Conservation (phyloP, 805 yeast species). For the Torulaspora quercuum region DNA sequence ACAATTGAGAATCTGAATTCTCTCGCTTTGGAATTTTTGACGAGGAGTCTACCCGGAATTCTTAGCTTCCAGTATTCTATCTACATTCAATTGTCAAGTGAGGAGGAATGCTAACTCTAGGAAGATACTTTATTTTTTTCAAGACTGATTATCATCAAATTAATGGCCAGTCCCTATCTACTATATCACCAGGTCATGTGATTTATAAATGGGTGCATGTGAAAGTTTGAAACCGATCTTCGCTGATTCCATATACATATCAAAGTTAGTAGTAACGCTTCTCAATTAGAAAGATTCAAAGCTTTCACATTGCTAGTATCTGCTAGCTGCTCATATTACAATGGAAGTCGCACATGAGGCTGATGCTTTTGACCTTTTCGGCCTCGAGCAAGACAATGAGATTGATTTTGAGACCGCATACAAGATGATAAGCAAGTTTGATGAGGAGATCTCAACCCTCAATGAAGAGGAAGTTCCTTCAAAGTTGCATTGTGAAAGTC, state of each 20-base stretch:
- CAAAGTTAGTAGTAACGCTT: no score
- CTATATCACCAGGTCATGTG: conserved; percentile 5
- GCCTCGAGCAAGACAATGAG: conserved; percentile 31
- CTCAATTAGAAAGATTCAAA: background rate
- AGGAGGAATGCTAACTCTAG: no score
- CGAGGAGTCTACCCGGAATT: no score
- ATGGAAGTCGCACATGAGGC: conserved; percentile 11
- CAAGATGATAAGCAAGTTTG: conserved; percentile 29
- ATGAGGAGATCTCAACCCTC: conserved; percentile 14
- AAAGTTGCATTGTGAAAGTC: conserved; percentile 8
- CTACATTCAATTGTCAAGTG: no score
- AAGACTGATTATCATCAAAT: no score
- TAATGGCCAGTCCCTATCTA: background rate
- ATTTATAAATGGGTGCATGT: conserved; percentile 10
- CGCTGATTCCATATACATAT: background rate
- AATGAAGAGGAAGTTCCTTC: conserved; percentile 11
- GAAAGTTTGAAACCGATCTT: conserved; percentile 8
- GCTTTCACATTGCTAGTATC: no score
- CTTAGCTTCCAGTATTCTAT: no score
- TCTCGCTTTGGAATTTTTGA: no score
- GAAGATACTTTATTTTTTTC: no score
- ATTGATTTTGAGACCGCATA: conserved; percentile 38
- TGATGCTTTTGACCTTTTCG: conserved; percentile 25
- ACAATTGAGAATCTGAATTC: no score
- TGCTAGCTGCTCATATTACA: no score